Base-by-base conservation (phyloP, 768 basidiomycete species). In the Termitomyces sp. region DNA sequence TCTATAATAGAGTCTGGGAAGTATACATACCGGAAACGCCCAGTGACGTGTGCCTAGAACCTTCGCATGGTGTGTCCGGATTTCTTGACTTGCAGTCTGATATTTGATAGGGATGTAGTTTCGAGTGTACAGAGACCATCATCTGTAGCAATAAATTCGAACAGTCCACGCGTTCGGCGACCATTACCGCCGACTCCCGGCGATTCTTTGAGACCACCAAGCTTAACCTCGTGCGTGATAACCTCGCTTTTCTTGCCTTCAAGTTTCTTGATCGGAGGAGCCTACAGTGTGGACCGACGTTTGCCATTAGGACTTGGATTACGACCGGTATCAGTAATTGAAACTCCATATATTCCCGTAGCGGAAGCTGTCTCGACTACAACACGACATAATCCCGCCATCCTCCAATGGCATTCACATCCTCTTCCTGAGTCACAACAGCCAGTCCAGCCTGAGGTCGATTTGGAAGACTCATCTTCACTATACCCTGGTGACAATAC, bases 1-100 rank as follows among this genome's bases (percentile, higher is more conserved):
- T 85, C 47, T 85, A 82, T 65, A 73, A 78, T 57, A 76, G 80
- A 61, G 83, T 84, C 37, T 80, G 80, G 68, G 74, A 72, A 45
- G 81, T 77, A 43, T 85, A 81, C 60, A 73, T 70, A 26, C 75
- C 80, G 30, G 67, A 66, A 52, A 40, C 56, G 2, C 45, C 54
- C 3, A 51, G 49, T 1, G 49, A 54, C 50, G 37, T 50, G 14
- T 42, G 41, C 28, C 37, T 52, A 26, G 58, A 59, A n/a, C 50
- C 46, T 30, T 53, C 48, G 51, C 61, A 43, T 45, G 38, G 63
- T 57, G 28, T 44, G 59, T 59, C 55, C 43, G 19, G 6, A 28
- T 50, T 23, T 55, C 31, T 37, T 40, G 17, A 35, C 50, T 30
- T 35, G 10, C 33, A 35, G 21, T 45, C 23, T 33, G 49, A 33